Evolutionary conservation across 1,139 yeast genomes (phyloP), one percentile per base, ranked within the genome.

Genomic region (Debaryomyces singareniensis): DNA sequence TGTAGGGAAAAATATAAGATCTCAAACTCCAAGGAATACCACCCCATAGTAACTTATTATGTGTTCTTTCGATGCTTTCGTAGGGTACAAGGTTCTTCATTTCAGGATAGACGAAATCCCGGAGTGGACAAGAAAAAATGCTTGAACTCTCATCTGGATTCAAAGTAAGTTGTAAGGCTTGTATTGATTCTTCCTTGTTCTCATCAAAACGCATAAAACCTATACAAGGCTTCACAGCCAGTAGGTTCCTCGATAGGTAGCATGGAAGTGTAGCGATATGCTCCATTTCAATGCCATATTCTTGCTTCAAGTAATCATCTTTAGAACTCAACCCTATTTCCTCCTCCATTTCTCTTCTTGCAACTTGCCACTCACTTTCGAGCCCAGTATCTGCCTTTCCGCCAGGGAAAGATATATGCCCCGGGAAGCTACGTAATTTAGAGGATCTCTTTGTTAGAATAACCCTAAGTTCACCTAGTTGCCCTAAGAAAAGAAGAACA

Each of bases 391-490:
- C 95, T 5, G 91, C 83, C 47, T 78, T 78, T 3, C 96, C 96
- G 3, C 96, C 96, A 3, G 96, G 96, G 13, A 87, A 61, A 3
- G 95, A 82, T 10, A 85, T 82, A 49, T 87, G 95, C 5, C 96
- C 95, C 0, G 94, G 82, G 54, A 85, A 87, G 32, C 72, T 73
- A 27, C 78, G 64, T 43, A 87, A 59, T 30, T 69, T 65, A 29
- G 83, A 66, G 9, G 94, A 78, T 38, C 96, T 58, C 45, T 80
- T 79, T 2, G 96, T 86, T 34, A 87, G 56, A 4, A 87, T 64
- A 25, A 86, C 91, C 30, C 91, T 53, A 16, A 86, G 54, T 44
- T 85, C 94, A 3, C 94, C 94, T 33, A 66, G 57, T 16, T 63
- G 64, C 1, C 93, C 93, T 23, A 80, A 57, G 42, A 86, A 82